Evolutionary conservation across 331 rosid species (phyloP).

Genomic region (Telfairia occidentalis): DNA sequence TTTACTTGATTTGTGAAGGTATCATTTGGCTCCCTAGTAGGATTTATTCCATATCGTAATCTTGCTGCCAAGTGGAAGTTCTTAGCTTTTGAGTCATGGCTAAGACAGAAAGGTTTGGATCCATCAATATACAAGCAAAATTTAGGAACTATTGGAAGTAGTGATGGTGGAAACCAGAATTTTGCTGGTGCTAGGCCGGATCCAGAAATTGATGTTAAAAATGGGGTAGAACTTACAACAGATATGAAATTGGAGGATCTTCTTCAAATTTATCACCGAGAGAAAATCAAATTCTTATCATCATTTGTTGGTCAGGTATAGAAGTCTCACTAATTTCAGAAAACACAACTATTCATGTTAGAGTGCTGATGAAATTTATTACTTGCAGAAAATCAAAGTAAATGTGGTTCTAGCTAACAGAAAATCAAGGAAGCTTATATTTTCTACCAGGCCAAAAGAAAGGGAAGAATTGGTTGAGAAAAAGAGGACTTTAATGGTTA

Average conservation of each 20-base stretch:
- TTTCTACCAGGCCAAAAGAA: conserved; percentile 68
- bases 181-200: conserved; percentile 22
- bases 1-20: conserved; percentile 43
- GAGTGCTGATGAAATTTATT: conserved; percentile 12
- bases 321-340: conserved; percentile 7
- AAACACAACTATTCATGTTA: conserved; percentile 12
- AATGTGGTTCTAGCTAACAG: conserved; percentile 50
- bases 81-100: conserved; percentile 94
- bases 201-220: conserved; percentile 23
- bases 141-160: conserved; percentile 40
- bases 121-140: conserved; percentile 59
- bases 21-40: conserved; percentile 75
- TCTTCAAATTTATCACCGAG: conserved; percentile 61
- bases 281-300: conserved; percentile 70
- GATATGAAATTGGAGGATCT: conserved; percentile 84
- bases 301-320: conserved; percentile 80
- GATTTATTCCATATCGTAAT: conserved; percentile 85
- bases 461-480: conserved; percentile 61
- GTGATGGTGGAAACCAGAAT: conserved; percentile 29
- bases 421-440: conserved; percentile 58
- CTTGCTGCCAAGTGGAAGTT: conserved; percentile 83
- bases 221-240: conserved; percentile 41
- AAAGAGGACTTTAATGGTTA: conserved; percentile 78
- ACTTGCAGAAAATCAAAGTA: conserved; percentile 65
- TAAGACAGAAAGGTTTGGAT: conserved; percentile 74